Base-by-base conservation (phyloP, 1,284 basidiomycete species). In the Cryptococcus amylolentus region DNA sequence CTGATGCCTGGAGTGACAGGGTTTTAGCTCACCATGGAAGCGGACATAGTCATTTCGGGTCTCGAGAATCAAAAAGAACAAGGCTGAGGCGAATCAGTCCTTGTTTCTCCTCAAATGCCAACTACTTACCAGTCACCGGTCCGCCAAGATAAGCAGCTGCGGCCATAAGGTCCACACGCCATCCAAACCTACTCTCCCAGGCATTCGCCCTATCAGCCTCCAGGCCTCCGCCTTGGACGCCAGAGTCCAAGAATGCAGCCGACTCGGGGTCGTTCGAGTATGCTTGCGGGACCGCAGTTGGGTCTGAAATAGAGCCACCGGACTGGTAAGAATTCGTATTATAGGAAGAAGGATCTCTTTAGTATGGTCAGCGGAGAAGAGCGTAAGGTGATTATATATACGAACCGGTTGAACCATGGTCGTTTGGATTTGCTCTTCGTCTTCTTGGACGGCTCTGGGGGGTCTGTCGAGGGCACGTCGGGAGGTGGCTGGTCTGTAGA, bases 1-100 rank as follows among this genome's bases (percentile, higher is more conserved):
- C 8, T 12, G 35, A 38, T 40, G 23, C 8, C 26, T 16, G 18
- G 26, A 31, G 44, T 7, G 35, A 38, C 5, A 27, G n/a, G 26
- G 48, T 7, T 31, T 35, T 23, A 23, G 70, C 82, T 66, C 56
- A 87, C 87, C 86, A 70, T 89, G 88, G 73, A 89, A 89, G 54
- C 88, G 84, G 61, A 89, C 84, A 66, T 85, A 88, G 75, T 89
- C 88, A 64, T 88, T 89, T 63, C 84, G 83, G 9, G 86, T 90
- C 73, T 91, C 88, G 20, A 86, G 62, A n/a, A 89, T 83, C 8
- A 91, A 81, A 43, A 90, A 77, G 0, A 81, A 37, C 28, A 89
- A 73, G 2, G 88, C 88, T 89, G 60, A 10, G 18, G 14, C 20
- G 53, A 38, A 18, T 27, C 26, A 18, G 28, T 26, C 41, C 20